Conservation (phyloP, 345 rosid genomes). For the Eucalyptus pumila region DNA sequence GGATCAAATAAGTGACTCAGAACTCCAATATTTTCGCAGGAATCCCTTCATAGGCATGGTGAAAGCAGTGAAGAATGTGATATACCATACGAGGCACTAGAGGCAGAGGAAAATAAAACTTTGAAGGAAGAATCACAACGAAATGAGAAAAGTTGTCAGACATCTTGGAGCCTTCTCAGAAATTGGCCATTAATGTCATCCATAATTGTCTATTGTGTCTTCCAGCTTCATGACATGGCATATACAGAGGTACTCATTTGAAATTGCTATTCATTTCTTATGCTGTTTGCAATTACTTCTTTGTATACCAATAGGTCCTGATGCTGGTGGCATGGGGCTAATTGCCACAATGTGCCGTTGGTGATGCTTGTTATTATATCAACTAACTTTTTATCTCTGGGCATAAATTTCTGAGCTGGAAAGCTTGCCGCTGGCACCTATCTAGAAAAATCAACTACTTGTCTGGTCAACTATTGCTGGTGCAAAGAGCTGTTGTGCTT, state of each 20-base stretch:
- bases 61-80: not conserved
- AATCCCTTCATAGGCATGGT: conserved; percentile 32
- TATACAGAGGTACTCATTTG: conserved; percentile 19
- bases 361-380: not conserved
- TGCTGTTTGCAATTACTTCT: not conserved
- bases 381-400: not conserved
- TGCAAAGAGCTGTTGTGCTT: not conserved
- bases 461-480: not conserved
- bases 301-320: not conserved
- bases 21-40: conserved; percentile 8
- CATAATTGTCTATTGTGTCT: conserved; percentile 25
- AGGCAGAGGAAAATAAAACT: not conserved
- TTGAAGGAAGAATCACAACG: not conserved
- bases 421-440: not conserved
- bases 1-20: not conserved
- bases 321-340: not conserved
- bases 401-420: not conserved
- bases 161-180: conserved; percentile 13
- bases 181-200: conserved; percentile 44
- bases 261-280: not conserved
- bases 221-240: conserved; percentile 49
- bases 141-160: not conserved
- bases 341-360: not conserved
- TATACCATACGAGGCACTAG: not conserved
- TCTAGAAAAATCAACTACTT: not conserved